A percentile compares a stretch with the other conserved stretches of the same genome.
phyloP scores from a whole-genome alignment of 2,329 filamentous ascomycete genomes.

The Colletotrichum filicis region DNA sequence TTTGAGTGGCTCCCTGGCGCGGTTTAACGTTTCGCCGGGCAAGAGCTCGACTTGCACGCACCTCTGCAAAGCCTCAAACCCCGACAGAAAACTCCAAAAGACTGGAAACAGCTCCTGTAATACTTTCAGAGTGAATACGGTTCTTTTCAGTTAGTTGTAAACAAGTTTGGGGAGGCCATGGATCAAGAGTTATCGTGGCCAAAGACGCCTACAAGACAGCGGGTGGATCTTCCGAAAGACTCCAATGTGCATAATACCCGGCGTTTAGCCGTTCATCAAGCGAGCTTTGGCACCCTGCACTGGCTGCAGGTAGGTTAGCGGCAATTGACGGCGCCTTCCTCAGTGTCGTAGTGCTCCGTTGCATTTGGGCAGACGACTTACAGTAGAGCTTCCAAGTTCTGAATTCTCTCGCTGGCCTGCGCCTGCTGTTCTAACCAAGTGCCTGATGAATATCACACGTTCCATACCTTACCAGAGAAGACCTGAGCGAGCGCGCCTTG shows the following conservation, averaged over 20 bases:
- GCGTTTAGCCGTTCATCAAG: conserved; percentile 14
- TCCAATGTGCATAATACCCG: background rate
- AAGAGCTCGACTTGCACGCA: background rate
- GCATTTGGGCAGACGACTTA: too few species aligned
- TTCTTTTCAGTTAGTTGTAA: background rate
- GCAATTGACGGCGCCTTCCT: background rate
- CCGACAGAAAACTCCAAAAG: too few species aligned
- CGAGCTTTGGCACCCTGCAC: background rate
- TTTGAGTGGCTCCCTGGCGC: conserved; percentile 1
- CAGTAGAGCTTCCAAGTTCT: background rate
- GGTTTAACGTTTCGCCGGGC: conserved; percentile 28
- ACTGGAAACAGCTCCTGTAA: too few species aligned
- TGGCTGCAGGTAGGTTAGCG: background rate
- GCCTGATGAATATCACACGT: background rate
- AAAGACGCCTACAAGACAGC: background rate
- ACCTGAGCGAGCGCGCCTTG: background rate
- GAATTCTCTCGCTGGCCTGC: background rate
- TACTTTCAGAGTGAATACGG: too few species aligned
- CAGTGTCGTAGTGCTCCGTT: background rate
- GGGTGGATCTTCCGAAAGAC: background rate
- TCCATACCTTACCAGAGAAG: background rate
- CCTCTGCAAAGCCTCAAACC: background rate
- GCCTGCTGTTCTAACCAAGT: background rate
- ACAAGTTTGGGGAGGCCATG: background rate
- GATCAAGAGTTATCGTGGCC: background rate